phyloP scores from a whole-genome alignment of 495 filamentous ascomycete species.

The Delitschia confertaspora region DNA sequence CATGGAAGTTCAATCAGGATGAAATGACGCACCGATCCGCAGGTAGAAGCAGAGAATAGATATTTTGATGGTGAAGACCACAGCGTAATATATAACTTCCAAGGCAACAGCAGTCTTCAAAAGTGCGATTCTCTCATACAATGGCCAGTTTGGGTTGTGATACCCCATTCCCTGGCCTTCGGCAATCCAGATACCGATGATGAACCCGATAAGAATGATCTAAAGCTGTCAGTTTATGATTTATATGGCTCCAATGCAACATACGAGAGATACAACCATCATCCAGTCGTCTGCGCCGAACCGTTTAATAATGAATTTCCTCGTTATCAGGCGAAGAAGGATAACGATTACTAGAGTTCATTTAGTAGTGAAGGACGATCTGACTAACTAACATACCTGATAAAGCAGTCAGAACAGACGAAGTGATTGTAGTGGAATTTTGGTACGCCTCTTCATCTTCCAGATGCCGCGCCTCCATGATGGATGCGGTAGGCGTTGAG shows the following conservation, averaged over 20 bases:
- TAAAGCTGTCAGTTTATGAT: constrained; percentile 2
- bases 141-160: constrained; percentile 4
- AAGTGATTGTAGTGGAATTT: constrained; percentile 10
- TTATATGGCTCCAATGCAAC: too few species aligned
- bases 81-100: constrained; percentile 39
- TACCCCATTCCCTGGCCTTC: constrained; percentile 22
- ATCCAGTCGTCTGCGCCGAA: constrained; percentile 17
- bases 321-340: constrained; percentile 3
- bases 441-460: constrained; percentile 14
- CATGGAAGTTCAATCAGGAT: neutral
- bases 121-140: constrained; percentile 13
- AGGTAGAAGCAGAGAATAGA: constrained; percentile 45
- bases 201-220: constrained; percentile 20
- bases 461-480: too few species aligned
- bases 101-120: constrained; percentile 35
- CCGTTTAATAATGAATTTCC: constrained; percentile 8
- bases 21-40: constrained; percentile 36
- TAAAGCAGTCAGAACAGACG: constrained; percentile 15
- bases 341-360: constrained; percentile 12
- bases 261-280: constrained; percentile 18
- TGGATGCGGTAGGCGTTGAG: too few species aligned
- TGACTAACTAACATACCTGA: constrained; percentile 8
- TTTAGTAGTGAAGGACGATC: neutral
- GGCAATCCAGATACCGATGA: constrained; percentile 15
- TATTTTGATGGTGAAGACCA: constrained; percentile 37